Percentiles rank a stretch among this genome's conserved stretches.
These are phyloP conservation scores for Astragalus glycyphyllos DNA, from an alignment of 306 rosid genomes.

Conservation along the genomic window DNA sequence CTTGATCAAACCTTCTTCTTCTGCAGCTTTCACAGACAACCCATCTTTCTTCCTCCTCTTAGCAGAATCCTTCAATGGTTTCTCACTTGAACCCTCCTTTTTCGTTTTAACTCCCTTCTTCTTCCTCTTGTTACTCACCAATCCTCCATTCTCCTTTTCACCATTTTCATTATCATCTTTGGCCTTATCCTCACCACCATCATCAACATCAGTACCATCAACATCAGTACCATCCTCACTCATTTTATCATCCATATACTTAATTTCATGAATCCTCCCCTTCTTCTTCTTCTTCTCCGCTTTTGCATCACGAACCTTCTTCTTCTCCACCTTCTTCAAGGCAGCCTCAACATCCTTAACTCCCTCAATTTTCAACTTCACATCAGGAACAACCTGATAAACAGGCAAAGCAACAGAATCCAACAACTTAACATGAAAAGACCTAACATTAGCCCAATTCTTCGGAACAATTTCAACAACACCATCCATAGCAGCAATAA, in stretches of 20 bases:
- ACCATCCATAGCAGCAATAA: conserved; percentile 58
- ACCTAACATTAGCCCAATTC: conserved; percentile 79
- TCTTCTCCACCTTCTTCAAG: not conserved
- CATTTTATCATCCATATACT: conserved; percentile 65
- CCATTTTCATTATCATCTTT: conserved; percentile 35
- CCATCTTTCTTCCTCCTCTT: conserved; percentile 42
- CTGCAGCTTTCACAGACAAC: conserved; percentile 28
- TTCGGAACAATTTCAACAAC: conserved; percentile 64
- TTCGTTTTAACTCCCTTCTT: conserved; percentile 51
- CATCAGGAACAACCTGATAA: conserved; percentile 67
- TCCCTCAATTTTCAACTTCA: conserved; percentile 65
- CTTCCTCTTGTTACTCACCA: conserved; percentile 53
- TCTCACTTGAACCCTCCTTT: not conserved
- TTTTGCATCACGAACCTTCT: conserved; percentile 24
- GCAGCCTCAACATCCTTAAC: conserved; percentile 18
- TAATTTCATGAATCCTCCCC: conserved; percentile 79
- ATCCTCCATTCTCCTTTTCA: not conserved
- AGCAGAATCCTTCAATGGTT: conserved; percentile 44
- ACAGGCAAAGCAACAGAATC: conserved; percentile 74
- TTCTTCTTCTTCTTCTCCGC: conserved; percentile 57
- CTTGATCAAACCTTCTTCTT: conserved; percentile 37
- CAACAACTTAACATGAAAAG: conserved; percentile 75
- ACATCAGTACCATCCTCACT: conserved; percentile 45
- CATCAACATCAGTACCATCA: conserved; percentile 33
- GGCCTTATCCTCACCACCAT: not conserved